phyloP scores from a whole-genome alignment of 441 rosid species.

The Aleurites moluccanus region DNA sequence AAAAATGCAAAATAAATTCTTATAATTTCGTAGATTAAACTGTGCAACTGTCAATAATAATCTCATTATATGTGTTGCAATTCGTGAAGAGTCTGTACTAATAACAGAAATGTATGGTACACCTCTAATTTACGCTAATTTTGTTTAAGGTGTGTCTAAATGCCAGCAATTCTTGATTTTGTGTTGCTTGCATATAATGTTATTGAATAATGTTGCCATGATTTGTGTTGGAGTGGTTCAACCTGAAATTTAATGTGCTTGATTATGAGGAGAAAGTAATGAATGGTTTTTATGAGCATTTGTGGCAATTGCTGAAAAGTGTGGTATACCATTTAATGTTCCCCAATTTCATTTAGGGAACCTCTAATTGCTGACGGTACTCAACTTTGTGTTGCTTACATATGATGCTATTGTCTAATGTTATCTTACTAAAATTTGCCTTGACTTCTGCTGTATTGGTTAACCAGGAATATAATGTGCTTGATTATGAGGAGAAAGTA shows the following conservation, averaged over 20 bases:
- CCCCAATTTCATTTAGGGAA: not conserved
- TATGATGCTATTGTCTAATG: slow-evolving; percentile 1
- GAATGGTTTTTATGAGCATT: slow-evolving; percentile 68
- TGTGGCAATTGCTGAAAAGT: not conserved
- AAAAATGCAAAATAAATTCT: not conserved
- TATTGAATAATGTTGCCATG: slow-evolving; percentile 17
- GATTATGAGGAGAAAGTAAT: slow-evolving; percentile 78
- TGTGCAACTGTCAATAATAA: not conserved
- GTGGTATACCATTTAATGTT: not conserved
- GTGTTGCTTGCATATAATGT: not conserved
- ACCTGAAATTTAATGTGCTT: slow-evolving; percentile 75
- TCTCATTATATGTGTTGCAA: not conserved
- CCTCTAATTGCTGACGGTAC: not conserved
- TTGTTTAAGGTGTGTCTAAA: not conserved
- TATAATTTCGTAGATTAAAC: not conserved
- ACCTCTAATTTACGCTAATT: not conserved
- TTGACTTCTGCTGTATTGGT: slow-evolving; percentile 20
- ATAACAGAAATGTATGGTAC: slow-evolving; percentile 1
- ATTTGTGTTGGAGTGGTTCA: slow-evolving; percentile 17
- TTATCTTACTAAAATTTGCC: slow-evolving; percentile 19
- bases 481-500: slow-evolving; percentile 91
- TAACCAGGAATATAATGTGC: slow-evolving; percentile 80
- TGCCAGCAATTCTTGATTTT: slow-evolving; percentile 2
- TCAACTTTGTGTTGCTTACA: not conserved
- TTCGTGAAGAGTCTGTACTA: not conserved